Conservation (phyloP, 768 basidiomycete genomes). For the Kwoniella dejecticola region DNA sequence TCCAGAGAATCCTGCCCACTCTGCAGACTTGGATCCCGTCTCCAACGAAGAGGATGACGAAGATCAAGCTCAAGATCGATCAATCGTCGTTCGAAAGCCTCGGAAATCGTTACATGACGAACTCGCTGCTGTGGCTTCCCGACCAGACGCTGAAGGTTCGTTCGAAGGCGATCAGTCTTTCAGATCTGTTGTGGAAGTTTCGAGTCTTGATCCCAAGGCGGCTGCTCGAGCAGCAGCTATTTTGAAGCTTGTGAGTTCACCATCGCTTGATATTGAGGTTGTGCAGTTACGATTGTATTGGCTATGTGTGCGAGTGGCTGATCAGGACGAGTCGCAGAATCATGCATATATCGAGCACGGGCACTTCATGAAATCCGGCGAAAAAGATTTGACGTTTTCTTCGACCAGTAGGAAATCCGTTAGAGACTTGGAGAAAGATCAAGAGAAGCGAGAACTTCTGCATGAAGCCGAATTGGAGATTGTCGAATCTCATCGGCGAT, state of each 20-base stretch:
- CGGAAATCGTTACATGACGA: constrained; percentile 19
- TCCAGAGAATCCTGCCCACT: too few relatives aligned
- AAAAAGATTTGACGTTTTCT: background rate
- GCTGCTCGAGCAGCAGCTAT: constrained; percentile 93
- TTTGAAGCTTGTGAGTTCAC: constrained; percentile 71
- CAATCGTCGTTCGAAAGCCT: constrained; percentile 11
- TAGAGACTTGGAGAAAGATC: constrained; percentile 1
- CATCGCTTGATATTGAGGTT: too few relatives aligned
- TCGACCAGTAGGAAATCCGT: background rate
- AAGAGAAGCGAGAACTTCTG: constrained; percentile 62
- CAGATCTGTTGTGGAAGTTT: constrained; percentile 74
- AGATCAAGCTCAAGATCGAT: constrained; percentile 1
- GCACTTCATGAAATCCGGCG: constrained; percentile 16
- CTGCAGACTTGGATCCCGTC: too few relatives aligned
- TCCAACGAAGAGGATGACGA: background rate
- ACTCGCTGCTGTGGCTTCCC: constrained; percentile 6
- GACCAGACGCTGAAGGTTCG: constrained; percentile 5
- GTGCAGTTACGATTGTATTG: too few relatives aligned
- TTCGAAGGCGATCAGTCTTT: constrained; percentile 33
- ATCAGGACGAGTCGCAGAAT: constrained; percentile 66
- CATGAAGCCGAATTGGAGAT: constrained; percentile 65
- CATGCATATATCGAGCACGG: constrained; percentile 81
- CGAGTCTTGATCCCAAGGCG: constrained; percentile 77
- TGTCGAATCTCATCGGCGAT: constrained; percentile 30
- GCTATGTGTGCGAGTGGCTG: too few relatives aligned